A percentile compares a stretch with the other conserved stretches of the same genome.
These are phyloP conservation scores for Lichtheimia ornata DNA, from an alignment of 371 early-diverging fungal species.

Conservation along the genomic window DNA sequence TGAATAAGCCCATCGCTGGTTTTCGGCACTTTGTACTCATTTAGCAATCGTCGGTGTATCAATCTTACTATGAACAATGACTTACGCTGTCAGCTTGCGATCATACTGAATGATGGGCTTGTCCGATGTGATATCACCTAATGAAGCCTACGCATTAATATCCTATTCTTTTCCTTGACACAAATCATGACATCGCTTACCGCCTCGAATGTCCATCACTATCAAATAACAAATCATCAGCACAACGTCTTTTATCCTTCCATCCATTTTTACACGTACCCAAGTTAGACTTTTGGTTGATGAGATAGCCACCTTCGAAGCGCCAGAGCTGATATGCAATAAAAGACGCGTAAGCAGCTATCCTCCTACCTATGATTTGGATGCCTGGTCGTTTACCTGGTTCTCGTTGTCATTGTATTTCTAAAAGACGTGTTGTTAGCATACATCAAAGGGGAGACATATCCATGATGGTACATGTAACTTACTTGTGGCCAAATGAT, in stretches of 20 bases:
- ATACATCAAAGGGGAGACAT: background rate
- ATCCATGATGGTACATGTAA: background rate
- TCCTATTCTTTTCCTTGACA: too few relatives aligned
- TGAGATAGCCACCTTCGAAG: slow-evolving; percentile 32
- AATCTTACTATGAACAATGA: too few relatives aligned
- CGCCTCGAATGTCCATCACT: slow-evolving; percentile 42
- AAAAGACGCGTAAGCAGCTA: background rate
- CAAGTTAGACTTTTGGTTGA: slow-evolving; percentile 31
- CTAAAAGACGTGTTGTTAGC: background rate
- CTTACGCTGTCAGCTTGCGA: slow-evolving; percentile 43
- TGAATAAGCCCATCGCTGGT: slow-evolving; percentile 43
- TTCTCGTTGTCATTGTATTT: slow-evolving; percentile 23
- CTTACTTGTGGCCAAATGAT: slow-evolving; percentile 23
- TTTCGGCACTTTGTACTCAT: slow-evolving; percentile 20
- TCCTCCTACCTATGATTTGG: background rate
- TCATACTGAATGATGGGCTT: slow-evolving; percentile 29
- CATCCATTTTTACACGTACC: slow-evolving; percentile 20
- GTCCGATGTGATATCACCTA: slow-evolving; percentile 35
- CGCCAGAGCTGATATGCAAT: slow-evolving; percentile 27
- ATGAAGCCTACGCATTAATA: background rate
- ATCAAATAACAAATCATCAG: background rate
- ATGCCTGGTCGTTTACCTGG: slow-evolving; percentile 15
- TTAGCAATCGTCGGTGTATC: background rate
- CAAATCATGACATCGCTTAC: slow-evolving; percentile 12
- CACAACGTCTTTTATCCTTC: background rate